Base-by-base conservation (phyloP, 2,329 filamentous ascomycete genomes). In the Venturia effusa region DNA sequence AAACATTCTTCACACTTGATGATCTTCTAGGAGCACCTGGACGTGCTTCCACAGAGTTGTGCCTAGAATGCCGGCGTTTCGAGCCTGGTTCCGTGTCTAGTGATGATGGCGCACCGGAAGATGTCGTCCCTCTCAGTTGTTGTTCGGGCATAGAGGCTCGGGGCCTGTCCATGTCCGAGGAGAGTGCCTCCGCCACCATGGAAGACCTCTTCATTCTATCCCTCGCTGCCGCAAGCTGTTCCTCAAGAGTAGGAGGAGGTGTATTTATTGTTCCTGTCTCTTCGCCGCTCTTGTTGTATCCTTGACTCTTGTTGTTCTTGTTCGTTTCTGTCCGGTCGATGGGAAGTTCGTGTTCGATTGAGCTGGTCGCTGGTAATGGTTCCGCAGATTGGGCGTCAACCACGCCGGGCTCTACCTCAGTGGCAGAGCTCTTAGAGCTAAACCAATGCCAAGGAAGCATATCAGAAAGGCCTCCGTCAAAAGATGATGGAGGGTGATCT, bases 1-100 rank as follows among this genome's bases (percentile, higher is more conserved):
- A 45, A 6, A 63, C 61, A 48, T 51, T 63, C 34, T 51, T 55
- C 41, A 63, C 34, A 40, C 45, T 55, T 4, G 61, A 63, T 7
- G 61, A 55, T 41, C 48, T 27, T 32, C 22, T 57, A 2, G 61
- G 61, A 32, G 48, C 27, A 19, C 48, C 24, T n/a, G 48, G 45
- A 37, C 19, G 40, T 63, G 48, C 24, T 59, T 37, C 27, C 11
- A 24, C 30, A 2, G 61, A 63, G 27, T 63, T 45, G 8, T 59
- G 61, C 22, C 32, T 55, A 7, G 61, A 59, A 5, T 63, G 61
- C n/a, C 61, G 39, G 15, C 22, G 27, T 45, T 61, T 61, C 30
- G 51, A 57, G 22, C 27, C 13, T 15, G 51, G 34, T 22, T 34
- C 51, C 30, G n/a, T 57, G 11, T 57, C 24, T 17, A 27, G 27